Evolutionary conservation across 257 asterid species (phyloP), one percentile per base, ranked within the genome.

Genomic region (Perilla frutescens): DNA sequence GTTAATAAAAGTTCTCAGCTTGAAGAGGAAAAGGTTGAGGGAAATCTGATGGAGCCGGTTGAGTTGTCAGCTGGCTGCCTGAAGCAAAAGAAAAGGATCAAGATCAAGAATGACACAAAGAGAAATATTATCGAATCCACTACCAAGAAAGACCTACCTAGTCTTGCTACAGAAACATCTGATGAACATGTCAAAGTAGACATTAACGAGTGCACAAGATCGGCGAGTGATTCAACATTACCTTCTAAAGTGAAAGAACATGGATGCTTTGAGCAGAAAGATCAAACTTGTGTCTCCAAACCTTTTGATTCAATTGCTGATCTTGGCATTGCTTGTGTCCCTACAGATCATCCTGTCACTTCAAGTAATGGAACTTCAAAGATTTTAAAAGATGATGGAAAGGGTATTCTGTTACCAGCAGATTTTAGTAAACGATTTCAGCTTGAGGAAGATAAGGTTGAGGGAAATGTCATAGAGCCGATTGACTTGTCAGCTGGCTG

Each of bases 271-370:
- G 43, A 50, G 70, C 62, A 59, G 63, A 79, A 49, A 72, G 80
- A 54, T 55, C 71, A 61, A 50, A 55, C 1, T 13, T 15, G 59
- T 39, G 31, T 64, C 37, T 58, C 82, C 20, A 65, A 74, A 48
- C 65, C 78, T 54, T 43, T 54, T 7, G 68, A 68, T 51, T 55
- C 82, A 37, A 68, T 70, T 45, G 7, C 40, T 4, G 76, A 71
- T 70, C 62, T 59, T 10, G 34, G 51, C 62, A 45, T 31, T 29
- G 8, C 29, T 8, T 53, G 2, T 62, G 39, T 43, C 10, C 15
- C 47, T 15, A 58, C 20, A 10, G 65, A 41, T 64, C 71, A 71
- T 71, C 71, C 70, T 60, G 12, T 40, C 53, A 6, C 37, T 48
- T 56, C 44, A 29, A 36, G 34, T 39, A 54, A 48, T 50, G 77